Base-by-base conservation (phyloP, 1,284 basidiomycete genomes). In the Puccinia novopanici region DNA sequence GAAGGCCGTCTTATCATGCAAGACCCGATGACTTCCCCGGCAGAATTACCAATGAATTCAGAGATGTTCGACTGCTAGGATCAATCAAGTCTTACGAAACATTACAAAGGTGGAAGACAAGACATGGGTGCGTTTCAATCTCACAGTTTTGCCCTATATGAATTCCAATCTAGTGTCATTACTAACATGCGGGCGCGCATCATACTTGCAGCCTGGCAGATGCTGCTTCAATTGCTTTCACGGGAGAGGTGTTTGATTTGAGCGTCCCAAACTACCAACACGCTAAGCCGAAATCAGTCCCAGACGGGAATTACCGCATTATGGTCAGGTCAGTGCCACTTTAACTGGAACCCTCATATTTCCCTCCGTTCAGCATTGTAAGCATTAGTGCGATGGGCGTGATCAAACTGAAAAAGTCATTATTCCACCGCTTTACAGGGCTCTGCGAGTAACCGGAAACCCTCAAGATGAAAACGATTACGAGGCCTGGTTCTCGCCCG, bases 401-500 rank as follows among this genome's bases (percentile, higher is more conserved):
- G 55, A n/a, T 57, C 50, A 73, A 57, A 37, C 13, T 24, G 3
- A 37, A 19, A 9, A 61, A 61, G 10, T 67, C 24, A 45, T 30
- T 24, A 24, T 4, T 37, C n/a, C 24, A 12, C 48, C 30, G 10
- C 27, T 68, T 27, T 27, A 15, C 45, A 80, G 79, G 34, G 79
- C 71, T 42, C 24, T 81, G 12, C 55, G 79, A 10, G 71, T 81
- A 24, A 81, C 70, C n/a, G 79, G 79, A 5, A 24, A 81, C 24
- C 61, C 61, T 15, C 34, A 5, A 13, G 61, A 40, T 45, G 71
- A 74, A 30, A 30, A 54, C 4, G 79, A 81, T 59, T 81, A 67
- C 48, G 79, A 81, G 50, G 27, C 63, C 42, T 81, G 79, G 79
- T 19, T 81, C 55, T 81, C 79, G 17, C 79, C 79, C 17, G 0